Conservation (phyloP, 2,329 filamentous ascomycete genomes). For the Verruconis gallopava region DNA sequence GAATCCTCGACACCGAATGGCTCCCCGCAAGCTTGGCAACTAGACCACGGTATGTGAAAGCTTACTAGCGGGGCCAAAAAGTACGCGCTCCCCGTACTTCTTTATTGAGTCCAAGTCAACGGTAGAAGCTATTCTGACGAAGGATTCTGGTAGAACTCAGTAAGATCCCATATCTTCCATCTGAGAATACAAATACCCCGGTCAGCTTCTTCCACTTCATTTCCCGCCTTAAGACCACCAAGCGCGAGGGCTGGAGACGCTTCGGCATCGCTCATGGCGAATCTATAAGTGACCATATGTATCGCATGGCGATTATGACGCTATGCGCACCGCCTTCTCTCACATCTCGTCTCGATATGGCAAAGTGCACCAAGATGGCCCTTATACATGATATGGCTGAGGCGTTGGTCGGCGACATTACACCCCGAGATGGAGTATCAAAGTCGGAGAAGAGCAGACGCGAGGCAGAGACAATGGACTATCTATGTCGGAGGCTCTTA, state of each 20-base stretch:
- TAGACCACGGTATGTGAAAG: slow-evolving; percentile 31
- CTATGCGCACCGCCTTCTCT: slow-evolving; percentile 77
- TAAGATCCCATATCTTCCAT: slow-evolving; percentile 45
- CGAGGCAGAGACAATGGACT: slow-evolving; percentile 85
- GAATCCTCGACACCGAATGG: slow-evolving; percentile 19
- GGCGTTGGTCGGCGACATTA: slow-evolving; percentile 89
- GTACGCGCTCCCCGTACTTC: neutral
- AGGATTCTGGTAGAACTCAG: slow-evolving; percentile 41
- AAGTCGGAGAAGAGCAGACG: slow-evolving; percentile 84
- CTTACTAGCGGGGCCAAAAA: slow-evolving; percentile 6
- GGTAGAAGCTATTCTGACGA: neutral
- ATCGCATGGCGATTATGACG: slow-evolving; percentile 94
- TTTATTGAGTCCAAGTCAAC: neutral
- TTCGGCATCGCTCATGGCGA: slow-evolving; percentile 69
- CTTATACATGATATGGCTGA: slow-evolving; percentile 97
- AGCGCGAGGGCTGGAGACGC: slow-evolving; percentile 88
- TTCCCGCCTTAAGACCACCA: slow-evolving; percentile 87
- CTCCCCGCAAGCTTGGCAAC: slow-evolving; percentile 25
- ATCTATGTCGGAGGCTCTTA: slow-evolving; percentile 60
- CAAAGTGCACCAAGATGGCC: slow-evolving; percentile 86
- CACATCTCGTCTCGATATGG: slow-evolving; percentile 57
- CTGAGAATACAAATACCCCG: slow-evolving; percentile 55
- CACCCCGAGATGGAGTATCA: slow-evolving; percentile 71
- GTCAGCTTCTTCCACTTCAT: slow-evolving; percentile 90
- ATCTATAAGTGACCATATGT: slow-evolving; percentile 98